phyloP scores from a whole-genome alignment of 176 grass and related monocot genomes.

The Tuctoria greenei region DNA sequence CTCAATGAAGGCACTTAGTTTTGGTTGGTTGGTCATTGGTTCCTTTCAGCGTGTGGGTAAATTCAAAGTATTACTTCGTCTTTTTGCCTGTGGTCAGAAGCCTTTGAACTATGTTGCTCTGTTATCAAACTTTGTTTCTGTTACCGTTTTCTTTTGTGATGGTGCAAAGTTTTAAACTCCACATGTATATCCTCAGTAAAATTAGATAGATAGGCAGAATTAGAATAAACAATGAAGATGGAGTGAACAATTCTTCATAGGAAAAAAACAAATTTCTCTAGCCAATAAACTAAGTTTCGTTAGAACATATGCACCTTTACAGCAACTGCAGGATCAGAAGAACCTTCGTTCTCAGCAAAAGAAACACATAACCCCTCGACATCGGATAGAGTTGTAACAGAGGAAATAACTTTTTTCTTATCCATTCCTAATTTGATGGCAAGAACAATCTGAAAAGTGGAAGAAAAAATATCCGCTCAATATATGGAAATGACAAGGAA shows the following conservation, averaged over 20 bases:
- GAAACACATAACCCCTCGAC: constrained; percentile 76
- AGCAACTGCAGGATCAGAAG: constrained; percentile 75
- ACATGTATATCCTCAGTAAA: background rate
- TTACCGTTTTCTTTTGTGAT: background rate
- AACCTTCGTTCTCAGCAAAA: constrained; percentile 70
- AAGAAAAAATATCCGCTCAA: constrained; percentile 14
- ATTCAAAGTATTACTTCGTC: too few relatives aligned
- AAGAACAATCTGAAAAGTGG: constrained; percentile 68
- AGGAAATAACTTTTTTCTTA: constrained; percentile 51
- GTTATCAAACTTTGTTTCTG: background rate
- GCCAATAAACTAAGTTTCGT: background rate
- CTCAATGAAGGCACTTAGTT: background rate
- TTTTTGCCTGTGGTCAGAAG: too few relatives aligned
- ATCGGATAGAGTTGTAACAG: constrained; percentile 80
- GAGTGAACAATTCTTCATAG: background rate
- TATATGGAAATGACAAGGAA: constrained; percentile 7
- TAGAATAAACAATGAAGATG: background rate
- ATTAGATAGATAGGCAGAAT: too few relatives aligned
- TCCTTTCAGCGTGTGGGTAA: too few relatives aligned
- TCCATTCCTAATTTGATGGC: constrained; percentile 86
- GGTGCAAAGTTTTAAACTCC: background rate
- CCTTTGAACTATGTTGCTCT: background rate
- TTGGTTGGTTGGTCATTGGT: background rate
- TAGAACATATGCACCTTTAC: constrained; percentile 57
- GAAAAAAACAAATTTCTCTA: background rate